Base-by-base conservation (phyloP, 805 yeast species). In the Metschnikowia baotianmanensis region DNA sequence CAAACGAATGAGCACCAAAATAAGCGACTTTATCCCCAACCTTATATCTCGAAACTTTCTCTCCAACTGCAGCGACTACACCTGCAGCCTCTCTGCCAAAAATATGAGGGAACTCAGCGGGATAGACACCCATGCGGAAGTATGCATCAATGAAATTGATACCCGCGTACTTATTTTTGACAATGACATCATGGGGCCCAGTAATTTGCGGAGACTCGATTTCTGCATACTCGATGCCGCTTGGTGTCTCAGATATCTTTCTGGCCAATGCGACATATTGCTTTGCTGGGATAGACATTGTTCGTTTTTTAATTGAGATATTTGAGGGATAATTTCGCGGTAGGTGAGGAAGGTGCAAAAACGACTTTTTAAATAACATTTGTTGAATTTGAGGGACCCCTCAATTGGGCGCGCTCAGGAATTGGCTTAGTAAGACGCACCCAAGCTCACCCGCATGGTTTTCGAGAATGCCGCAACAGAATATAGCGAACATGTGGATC, bases 71-170 rank as follows among this genome's bases (percentile, higher is more conserved):
- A 25, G 73, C 88, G 34, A 88, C 77, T 13, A 61, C 74, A 28
- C 96, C 95, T 17, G 79, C 62, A 2, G 87, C 91, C 53, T 81
- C 87, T 45, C 88, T 71, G 19, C 96, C 96, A 23, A 85, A 67
- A 20, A 77, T 63, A 47, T 69, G 73, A 0, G 98, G 97, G 23
- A 55, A 47, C 34, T 64, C 57, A 21, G 63, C 55, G 6, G 86
- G 84, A 56, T 90, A 90, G 5, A 83, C 54, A 4, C 96, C 96
- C 36, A 67, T 75, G 56, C 96, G 76, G 68, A 85, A 86, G 63
- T 89, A 90, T 4, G 80, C 70, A 55, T 90, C 97, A 49, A 88
- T 83, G 67, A 77, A 85, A 53, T 88, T 88, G 54, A 88, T 67
- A 24, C 98, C 98, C 10, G 89, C 73, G 52, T 77, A 88, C 40